Base-by-base conservation (phyloP, 106 monocot species). In the Acorus gramineus region DNA sequence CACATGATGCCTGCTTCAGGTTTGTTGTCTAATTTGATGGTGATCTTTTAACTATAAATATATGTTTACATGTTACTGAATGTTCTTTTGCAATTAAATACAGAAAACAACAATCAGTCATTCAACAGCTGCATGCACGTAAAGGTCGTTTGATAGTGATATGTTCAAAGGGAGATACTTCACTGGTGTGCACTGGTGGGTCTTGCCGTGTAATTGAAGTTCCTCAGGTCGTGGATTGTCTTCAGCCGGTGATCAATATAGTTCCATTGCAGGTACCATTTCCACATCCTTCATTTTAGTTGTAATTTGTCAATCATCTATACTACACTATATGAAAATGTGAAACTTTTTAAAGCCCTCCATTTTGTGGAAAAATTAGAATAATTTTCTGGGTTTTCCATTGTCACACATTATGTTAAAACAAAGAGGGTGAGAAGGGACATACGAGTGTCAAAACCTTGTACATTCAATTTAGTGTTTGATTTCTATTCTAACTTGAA, bases 31-130 rank as follows among this genome's bases (percentile, higher is more conserved):
- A 6, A 6, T 64, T 11, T 14, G 50, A 14, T 6, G 28, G 42
- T 52, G 5, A 52, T 60, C 10, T 47, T 59, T 53, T 61, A 49
- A 9, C 46, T 49, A 12, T 49, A 53, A 4, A 47, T 44, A 44
- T n/a, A 50, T 74, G 3, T 56, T 43, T 57, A 62, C 43, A 1
- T 53, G 44, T 56, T 66, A 12, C 44, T 57, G 13, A 28, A 28
- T 28, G 28, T 28, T 28, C 28, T 28, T 28, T 28, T 28, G 28
- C 28, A 28, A 28, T 28, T 28, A 28, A 28, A 28, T 52, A 59
- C 84, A 96, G 96, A 52, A 87, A 96, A 67, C 96, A 96, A 55
- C 90, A 96, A 53, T 91, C 91, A 5, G 91, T 85, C 8, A 96
- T 96, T 79, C 96, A 96, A 67, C 96, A 96, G 67, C 90, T 96